A percentile compares a stretch with the other conserved stretches of the same genome.
Conservation (phyloP, 495 filamentous ascomycete species). For the Neurospora sp. region DNA sequence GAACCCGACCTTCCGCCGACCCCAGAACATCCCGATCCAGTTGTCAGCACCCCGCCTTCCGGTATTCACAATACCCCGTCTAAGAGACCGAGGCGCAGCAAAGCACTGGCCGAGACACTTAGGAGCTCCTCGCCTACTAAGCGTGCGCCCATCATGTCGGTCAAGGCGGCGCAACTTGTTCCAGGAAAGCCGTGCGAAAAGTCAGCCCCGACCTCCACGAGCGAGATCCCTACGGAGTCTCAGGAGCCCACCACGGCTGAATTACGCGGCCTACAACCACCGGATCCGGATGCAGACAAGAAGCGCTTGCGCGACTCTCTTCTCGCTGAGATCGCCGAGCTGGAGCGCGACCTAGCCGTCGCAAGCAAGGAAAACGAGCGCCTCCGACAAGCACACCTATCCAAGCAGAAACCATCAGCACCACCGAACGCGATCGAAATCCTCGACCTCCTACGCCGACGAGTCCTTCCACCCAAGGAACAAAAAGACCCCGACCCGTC, state of each 20-base stretch:
- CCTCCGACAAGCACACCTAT: slow-evolving; percentile 20
- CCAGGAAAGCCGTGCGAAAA: slow-evolving; percentile 4
- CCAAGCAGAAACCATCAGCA: slow-evolving; percentile 6
- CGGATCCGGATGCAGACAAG: slow-evolving; percentile 29
- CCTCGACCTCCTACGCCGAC: slow-evolving; percentile 27
- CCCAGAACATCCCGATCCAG: slow-evolving; percentile 48
- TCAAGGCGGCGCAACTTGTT: background rate
- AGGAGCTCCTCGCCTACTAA: slow-evolving; percentile 38
- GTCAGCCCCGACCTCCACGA: background rate
- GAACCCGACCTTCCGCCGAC: slow-evolving; percentile 67
- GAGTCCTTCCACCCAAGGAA: slow-evolving; percentile 24
- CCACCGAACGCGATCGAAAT: slow-evolving; percentile 23
- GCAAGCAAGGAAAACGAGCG: slow-evolving; percentile 31
- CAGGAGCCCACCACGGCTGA: slow-evolving; percentile 10
- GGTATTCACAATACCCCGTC: slow-evolving; percentile 47
- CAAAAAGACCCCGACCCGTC: slow-evolving; percentile 14
- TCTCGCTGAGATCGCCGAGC: slow-evolving; percentile 23
- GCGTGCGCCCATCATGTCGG: slow-evolving; percentile 15
- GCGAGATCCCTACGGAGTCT: background rate
- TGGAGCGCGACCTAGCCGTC: slow-evolving; percentile 27
- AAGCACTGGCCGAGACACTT: slow-evolving; percentile 26
- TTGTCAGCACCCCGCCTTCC: slow-evolving; percentile 38
- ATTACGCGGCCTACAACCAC: slow-evolving; percentile 24
- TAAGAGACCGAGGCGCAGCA: slow-evolving; percentile 29
- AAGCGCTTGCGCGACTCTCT: slow-evolving; percentile 29